Conservation (phyloP, 495 filamentous ascomycete species). For the Aspergillus indologenus region DNA sequence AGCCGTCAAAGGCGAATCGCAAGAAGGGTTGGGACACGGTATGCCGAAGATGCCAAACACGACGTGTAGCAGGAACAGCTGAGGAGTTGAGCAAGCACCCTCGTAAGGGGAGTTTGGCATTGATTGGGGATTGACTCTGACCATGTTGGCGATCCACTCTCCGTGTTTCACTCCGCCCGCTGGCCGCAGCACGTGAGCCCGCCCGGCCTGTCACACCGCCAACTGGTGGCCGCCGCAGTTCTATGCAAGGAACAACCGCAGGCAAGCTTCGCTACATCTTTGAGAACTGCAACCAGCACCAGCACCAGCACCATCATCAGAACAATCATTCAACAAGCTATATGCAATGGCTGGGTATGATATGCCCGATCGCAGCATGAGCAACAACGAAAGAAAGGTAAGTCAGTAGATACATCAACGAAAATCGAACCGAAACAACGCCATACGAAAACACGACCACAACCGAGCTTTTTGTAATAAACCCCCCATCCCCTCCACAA, state of each 20-base stretch:
- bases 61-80: not conserved
- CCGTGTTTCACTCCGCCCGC: conserved; percentile 5
- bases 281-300: conserved; percentile 9
- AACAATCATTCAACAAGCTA: conserved; percentile 16
- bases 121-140: conserved; percentile 7
- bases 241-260: too few relatives aligned
- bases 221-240: not conserved
- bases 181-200: conserved; percentile 4
- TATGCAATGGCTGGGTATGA: conserved; percentile 41
- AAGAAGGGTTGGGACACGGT: not conserved
- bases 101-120: conserved; percentile 4
- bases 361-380: conserved; percentile 35
- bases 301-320: conserved; percentile 11
- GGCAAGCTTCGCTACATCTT: too few relatives aligned
- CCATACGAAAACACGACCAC: conserved; percentile 34
- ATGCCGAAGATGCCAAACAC: not conserved
- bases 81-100: not conserved
- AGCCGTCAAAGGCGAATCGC: not conserved
- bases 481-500: conserved; percentile 14
- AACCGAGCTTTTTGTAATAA: conserved; percentile 25
- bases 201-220: not conserved
- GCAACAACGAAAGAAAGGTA: conserved; percentile 12
- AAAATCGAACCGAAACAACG: conserved; percentile 33
- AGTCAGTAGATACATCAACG: conserved; percentile 11
- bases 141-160: conserved; percentile 7